Conservation (phyloP, 495 filamentous ascomycete genomes). For the Penicillium ucsense region DNA sequence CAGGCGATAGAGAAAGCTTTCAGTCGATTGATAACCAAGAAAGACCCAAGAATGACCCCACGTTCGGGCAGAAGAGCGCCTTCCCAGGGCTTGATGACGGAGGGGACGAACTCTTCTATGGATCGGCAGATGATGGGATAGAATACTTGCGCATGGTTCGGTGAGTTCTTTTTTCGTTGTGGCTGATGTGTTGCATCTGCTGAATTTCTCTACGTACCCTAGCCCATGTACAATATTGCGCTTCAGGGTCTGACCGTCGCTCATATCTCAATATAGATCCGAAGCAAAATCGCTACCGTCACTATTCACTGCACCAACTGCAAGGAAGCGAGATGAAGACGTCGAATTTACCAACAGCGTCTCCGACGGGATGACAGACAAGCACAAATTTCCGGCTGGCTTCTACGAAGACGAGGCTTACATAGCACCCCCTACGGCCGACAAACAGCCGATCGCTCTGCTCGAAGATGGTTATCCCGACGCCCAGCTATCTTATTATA, state of each 20-base stretch:
- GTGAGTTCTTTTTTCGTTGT: conserved; percentile 41
- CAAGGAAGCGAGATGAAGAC: neutral
- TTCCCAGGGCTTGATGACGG: conserved; percentile 65
- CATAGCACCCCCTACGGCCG: conserved; percentile 9
- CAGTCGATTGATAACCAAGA: conserved; percentile 14
- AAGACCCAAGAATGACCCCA: conserved; percentile 46
- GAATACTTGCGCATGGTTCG: conserved; percentile 72
- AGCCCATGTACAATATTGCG: conserved; percentile 2
- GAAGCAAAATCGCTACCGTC: conserved; percentile 64
- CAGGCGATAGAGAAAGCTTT: conserved; percentile 8
- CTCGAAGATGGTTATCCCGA: conserved; percentile 22
- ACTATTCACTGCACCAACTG: conserved; percentile 44
- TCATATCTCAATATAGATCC: conserved; percentile 39
- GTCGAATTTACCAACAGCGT: neutral
- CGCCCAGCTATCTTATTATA: conserved; percentile 54
- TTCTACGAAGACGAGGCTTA: conserved; percentile 18
- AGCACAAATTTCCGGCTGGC: conserved; percentile 1
- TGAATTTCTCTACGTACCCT: conserved; percentile 12
- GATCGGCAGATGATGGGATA: conserved; percentile 50
- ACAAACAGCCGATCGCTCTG: neutral
- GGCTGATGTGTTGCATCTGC: conserved; percentile 7
- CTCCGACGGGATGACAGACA: too few species aligned
- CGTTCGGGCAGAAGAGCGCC: conserved; percentile 66
- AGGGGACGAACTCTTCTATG: conserved; percentile 42
- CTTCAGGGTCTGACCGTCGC: conserved; percentile 3